Percentiles rank a stretch among this genome's conserved stretches.
These are phyloP conservation scores for Scleroderma citrinum DNA, from an alignment of 768 basidiomycete species.

Conservation along the genomic window DNA sequence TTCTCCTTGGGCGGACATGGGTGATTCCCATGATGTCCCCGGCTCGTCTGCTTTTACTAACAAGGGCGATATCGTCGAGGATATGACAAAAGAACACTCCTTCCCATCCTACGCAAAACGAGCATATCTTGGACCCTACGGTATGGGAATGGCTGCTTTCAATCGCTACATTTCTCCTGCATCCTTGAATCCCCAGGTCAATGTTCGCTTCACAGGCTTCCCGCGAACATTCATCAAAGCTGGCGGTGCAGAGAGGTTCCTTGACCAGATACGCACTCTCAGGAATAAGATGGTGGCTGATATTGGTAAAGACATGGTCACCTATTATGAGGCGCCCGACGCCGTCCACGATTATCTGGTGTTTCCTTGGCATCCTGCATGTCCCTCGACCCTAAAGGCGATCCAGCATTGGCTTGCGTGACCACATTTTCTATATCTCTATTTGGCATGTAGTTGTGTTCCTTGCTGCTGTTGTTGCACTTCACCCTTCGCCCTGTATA, in stretches of 20 bases:
- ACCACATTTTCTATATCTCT: background rate
- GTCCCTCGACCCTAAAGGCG: too few species aligned
- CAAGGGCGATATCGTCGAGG: constrained; percentile 26
- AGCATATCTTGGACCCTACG: constrained; percentile 46
- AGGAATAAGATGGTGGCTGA: constrained; percentile 47
- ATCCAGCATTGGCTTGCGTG: constrained; percentile 36
- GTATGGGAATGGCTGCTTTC: constrained; percentile 35
- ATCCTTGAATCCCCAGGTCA: too few species aligned
- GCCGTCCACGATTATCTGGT: constrained; percentile 49
- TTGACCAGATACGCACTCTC: constrained; percentile 47
- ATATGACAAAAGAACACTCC: constrained; percentile 2
- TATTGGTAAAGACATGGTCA: constrained; percentile 39
- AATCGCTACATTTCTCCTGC: too few species aligned
- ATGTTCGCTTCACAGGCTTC: constrained; percentile 48
- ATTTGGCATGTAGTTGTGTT: too few species aligned
- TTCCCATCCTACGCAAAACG: constrained; percentile 28
- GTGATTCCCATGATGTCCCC: constrained; percentile 31
- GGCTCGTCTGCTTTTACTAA: constrained; percentile 34
- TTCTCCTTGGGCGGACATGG: constrained; percentile 51
- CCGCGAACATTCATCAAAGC: constrained; percentile 55
- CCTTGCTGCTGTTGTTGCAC: too few species aligned
- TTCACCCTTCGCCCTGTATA: too few species aligned
- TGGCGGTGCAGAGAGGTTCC: constrained; percentile 53
- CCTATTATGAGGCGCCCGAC: constrained; percentile 47
- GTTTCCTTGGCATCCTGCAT: constrained; percentile 48